phyloP scores from a whole-genome alignment of 352 stramenopile species.

The Phytophthora litchii region DNA sequence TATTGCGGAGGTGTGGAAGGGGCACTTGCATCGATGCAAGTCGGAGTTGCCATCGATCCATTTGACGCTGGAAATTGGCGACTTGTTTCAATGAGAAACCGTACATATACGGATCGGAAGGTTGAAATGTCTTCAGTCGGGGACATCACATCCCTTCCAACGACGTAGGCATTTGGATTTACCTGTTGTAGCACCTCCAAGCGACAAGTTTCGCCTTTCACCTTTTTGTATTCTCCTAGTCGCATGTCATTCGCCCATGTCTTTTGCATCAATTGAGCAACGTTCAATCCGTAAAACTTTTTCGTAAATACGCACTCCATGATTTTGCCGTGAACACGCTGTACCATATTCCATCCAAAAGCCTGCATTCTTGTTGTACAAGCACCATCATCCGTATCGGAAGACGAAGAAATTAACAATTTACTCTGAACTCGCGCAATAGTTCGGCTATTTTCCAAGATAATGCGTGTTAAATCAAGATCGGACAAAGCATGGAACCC shows the following conservation, averaged over 20 bases:
- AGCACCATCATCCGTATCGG: constrained; percentile 22
- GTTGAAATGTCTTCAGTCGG: constrained; percentile 32
- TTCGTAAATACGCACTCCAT: constrained; percentile 54
- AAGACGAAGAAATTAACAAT: constrained; percentile 25
- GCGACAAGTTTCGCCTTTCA: constrained; percentile 45
- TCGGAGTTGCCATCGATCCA: constrained; percentile 3
- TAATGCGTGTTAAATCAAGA: constrained; percentile 33
- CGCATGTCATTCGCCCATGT: constrained; percentile 51
- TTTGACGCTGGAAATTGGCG: constrained; percentile 10
- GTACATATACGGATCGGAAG: constrained; percentile 50
- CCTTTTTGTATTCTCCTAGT: constrained; percentile 41
- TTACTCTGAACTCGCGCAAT: constrained; percentile 35
- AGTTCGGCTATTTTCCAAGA: constrained; percentile 35
- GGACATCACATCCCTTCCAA: constrained; percentile 40
- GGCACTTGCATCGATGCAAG: constrained; percentile 22
- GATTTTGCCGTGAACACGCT: constrained; percentile 33
- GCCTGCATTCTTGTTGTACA: constrained; percentile 20
- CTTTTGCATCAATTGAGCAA: constrained; percentile 39
- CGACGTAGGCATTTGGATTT: constrained; percentile 41
- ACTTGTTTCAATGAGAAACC: constrained; percentile 46
- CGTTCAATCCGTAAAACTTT: constrained; percentile 34
- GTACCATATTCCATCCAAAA: constrained; percentile 47
- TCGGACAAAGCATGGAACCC: constrained; percentile 41
- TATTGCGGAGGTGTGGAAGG: constrained; percentile 16
- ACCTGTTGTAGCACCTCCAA: constrained; percentile 46